phyloP scores from a whole-genome alignment of 106 monocot genomes.

The Xerophyta viscosa region DNA sequence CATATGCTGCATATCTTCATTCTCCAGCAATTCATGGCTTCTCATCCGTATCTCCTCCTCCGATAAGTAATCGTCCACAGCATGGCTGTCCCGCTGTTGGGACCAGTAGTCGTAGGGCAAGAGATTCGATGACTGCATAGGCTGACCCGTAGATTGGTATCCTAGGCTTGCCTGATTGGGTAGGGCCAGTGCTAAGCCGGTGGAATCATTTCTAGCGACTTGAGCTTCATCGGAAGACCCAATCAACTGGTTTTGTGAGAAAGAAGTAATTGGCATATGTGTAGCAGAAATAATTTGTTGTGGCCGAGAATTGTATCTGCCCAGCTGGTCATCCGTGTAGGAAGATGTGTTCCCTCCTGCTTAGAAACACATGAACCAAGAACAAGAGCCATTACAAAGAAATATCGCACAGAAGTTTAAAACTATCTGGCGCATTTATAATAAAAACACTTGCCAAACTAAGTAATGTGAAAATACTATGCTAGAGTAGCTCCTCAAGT shows the following conservation, averaged over 20 bases:
- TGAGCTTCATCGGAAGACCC: conserved; percentile 13
- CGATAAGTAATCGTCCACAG: conserved; percentile 20
- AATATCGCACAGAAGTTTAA: no score
- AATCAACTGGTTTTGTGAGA: conserved; percentile 16
- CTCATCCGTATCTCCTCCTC: conserved; percentile 51
- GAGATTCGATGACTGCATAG: conserved; percentile 12
- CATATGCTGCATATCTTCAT: conserved; percentile 60
- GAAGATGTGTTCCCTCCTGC: no score
- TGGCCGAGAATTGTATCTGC: no score
- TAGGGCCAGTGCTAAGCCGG: conserved; percentile 19
- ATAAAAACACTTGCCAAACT: no score
- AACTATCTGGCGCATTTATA: no score
- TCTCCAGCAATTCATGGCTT: conserved; percentile 49
- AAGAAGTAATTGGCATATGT: no score
- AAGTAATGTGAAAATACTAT: no score
- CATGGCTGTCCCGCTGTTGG: conserved; percentile 4
- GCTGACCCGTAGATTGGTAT: conserved; percentile 5
- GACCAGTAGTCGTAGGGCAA: conserved; percentile 23
- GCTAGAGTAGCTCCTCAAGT: no score
- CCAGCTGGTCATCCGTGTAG: no score
- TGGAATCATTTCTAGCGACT: conserved; percentile 17
- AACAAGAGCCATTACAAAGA: no score
- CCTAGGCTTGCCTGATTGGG: conserved; percentile 17
- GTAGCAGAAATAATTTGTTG: no score
- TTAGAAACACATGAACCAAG: no score